phyloP scores from a whole-genome alignment of 2,329 filamentous ascomycete species.

The Exophiala spinifera region DNA sequence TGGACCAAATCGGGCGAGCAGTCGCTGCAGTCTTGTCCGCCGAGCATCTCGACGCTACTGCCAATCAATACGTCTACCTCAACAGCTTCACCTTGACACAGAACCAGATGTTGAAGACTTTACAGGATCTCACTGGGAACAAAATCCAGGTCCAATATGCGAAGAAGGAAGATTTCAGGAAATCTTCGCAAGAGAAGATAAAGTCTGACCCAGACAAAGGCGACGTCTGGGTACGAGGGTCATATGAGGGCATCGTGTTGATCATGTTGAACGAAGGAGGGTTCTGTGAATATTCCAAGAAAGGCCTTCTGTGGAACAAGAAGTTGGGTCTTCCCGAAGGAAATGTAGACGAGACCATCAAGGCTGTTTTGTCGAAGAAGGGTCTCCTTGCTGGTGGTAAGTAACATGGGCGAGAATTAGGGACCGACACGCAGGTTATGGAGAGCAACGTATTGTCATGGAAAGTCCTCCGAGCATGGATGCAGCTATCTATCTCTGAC shows the following conservation, averaged over 20 bases:
- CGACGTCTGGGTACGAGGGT: neutral
- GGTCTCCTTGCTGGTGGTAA: neutral
- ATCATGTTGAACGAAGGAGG: slow-evolving; percentile 14
- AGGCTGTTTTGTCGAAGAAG: neutral
- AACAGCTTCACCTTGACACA: slow-evolving; percentile 58
- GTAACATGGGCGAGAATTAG: neutral
- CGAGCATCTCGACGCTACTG: slow-evolving; percentile 49
- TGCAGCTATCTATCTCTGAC: too few relatives aligned
- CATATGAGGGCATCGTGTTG: slow-evolving; percentile 5
- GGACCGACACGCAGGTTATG: too few relatives aligned
- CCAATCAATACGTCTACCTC: slow-evolving; percentile 58
- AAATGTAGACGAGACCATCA: slow-evolving; percentile 9
- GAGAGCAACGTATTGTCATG: too few relatives aligned
- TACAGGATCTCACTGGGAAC: slow-evolving; percentile 53
- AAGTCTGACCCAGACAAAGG: slow-evolving; percentile 6
- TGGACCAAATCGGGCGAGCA: slow-evolving; percentile 21
- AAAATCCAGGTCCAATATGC: slow-evolving; percentile 51
- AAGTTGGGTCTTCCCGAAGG: slow-evolving; percentile 13
- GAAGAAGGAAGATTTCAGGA: slow-evolving; percentile 22
- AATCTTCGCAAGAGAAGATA: slow-evolving; percentile 7
- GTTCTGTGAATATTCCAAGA: slow-evolving; percentile 12
- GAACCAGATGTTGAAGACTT: slow-evolving; percentile 53
- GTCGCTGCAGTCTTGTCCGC: slow-evolving; percentile 43
- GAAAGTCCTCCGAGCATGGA: too few relatives aligned
- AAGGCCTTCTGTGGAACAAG: slow-evolving; percentile 9